Conservation (phyloP, 1,139 yeast species). For the Groenewaldozyma auringiensis region DNA sequence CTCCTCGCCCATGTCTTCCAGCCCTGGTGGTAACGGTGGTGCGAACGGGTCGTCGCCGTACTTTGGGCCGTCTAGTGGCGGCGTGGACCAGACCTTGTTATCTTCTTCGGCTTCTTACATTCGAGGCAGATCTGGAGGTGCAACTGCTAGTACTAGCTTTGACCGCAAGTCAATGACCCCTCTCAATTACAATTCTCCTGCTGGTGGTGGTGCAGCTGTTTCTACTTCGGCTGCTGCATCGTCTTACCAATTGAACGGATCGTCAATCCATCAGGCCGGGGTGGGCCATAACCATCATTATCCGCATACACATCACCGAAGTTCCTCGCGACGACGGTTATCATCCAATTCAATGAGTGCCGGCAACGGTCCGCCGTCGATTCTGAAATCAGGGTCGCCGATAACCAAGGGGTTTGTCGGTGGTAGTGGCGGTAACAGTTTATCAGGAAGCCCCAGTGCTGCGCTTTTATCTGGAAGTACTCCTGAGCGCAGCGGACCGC, state of each 20-base stretch:
- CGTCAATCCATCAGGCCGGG: conserved; percentile 2
- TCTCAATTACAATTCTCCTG: conserved; percentile 3
- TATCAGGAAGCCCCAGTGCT: not conserved
- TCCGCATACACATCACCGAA: conserved; percentile 6
- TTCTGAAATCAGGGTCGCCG: not conserved
- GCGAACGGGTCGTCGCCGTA: not conserved
- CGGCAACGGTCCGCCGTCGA: not conserved
- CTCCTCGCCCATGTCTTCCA: not conserved
- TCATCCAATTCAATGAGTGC: conserved; percentile 2
- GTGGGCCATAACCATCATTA: conserved; percentile 2
- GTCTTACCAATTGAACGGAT: conserved; percentile 3
- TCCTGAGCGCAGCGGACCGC: conserved; percentile 21
- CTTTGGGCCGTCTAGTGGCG: not conserved
- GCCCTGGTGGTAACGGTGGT: too few species aligned
- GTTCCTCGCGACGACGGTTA: conserved; percentile 6
- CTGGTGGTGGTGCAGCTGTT: conserved; percentile 7
- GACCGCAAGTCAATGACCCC: not conserved
- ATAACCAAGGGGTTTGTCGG: not conserved
- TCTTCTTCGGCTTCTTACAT: conserved; percentile 1
- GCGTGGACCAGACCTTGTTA: not conserved
- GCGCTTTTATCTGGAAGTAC: too few species aligned
- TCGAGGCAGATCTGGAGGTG: conserved; percentile 7
- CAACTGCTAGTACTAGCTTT: conserved; percentile 4
- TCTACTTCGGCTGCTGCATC: conserved; percentile 9
- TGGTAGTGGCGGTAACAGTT: not conserved